Percentiles rank a stretch among this genome's conserved stretches.
These are phyloP conservation scores for Pelargonium cotyledonis DNA, from an alignment of 441 rosid species.

Conservation along the genomic window DNA sequence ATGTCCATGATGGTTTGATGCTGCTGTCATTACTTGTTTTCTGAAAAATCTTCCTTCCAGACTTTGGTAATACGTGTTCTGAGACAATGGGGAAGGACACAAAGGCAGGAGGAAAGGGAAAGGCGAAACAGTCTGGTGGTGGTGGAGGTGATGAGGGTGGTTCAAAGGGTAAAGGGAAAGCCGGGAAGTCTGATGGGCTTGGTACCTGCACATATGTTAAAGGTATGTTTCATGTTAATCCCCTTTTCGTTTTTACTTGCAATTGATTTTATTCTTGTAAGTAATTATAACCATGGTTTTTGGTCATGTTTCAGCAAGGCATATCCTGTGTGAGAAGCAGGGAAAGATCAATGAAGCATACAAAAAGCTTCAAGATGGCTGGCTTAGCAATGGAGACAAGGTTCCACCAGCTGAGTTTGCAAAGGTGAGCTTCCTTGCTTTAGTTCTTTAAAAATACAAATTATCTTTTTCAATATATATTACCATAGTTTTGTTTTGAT, in stretches of 20 bases:
- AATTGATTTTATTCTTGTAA: neutral
- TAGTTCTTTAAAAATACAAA: neutral
- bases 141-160: constrained; percentile 63
- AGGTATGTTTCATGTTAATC: constrained; percentile 37
- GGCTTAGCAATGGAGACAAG: constrained; percentile 87
- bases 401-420: constrained; percentile 99
- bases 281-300: neutral
- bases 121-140: constrained; percentile 72
- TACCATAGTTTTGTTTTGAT: neutral
- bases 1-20: neutral
- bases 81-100: constrained; percentile 73
- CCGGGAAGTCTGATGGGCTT: constrained; percentile 86
- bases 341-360: constrained; percentile 93
- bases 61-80: neutral
- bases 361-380: constrained; percentile 90
- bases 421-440: constrained; percentile 40
- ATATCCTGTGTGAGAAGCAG: constrained; percentile 86
- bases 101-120: constrained; percentile 68
- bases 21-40: too few species aligned
- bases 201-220: constrained; percentile 97
- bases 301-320: constrained; percentile 53
- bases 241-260: neutral
- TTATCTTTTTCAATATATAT: neutral
- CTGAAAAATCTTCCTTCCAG: neutral
- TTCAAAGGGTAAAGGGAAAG: constrained; percentile 92